A percentile compares a stretch with the other conserved stretches of the same genome.
Conservation (phyloP, 495 filamentous ascomycete genomes). For the Apiosordaria backusii region DNA sequence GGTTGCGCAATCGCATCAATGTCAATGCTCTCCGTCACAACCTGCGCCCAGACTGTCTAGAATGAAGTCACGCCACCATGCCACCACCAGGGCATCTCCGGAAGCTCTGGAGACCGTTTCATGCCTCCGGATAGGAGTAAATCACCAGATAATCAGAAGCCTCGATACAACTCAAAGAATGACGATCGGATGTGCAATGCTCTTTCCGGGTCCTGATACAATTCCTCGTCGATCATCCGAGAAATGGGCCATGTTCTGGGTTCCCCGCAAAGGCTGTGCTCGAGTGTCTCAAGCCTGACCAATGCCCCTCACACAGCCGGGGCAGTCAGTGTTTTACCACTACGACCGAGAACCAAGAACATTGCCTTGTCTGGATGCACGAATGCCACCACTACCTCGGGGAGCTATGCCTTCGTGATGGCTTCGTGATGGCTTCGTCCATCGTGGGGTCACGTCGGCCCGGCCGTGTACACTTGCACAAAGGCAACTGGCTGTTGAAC, state of each 20-base stretch:
- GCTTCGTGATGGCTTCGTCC: not conserved
- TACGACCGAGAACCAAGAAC: not conserved
- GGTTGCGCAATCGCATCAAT: not conserved
- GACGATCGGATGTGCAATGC: not conserved
- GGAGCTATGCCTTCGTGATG: not conserved
- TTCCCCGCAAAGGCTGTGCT: conserved; percentile 16
- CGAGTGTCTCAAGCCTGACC: conserved; percentile 19
- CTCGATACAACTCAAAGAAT: not conserved
- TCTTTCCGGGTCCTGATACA: not conserved
- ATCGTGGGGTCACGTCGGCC: not conserved
- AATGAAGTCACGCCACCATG: not conserved
- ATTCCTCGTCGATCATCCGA: not conserved
- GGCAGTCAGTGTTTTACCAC: not conserved
- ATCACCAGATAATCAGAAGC: not conserved
- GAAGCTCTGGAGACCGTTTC: not conserved
- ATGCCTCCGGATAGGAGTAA: not conserved
- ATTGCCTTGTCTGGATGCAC: conserved; percentile 7
- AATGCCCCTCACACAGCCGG: conserved; percentile 17
- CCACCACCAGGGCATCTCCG: not conserved
- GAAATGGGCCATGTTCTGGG: conserved; percentile 5
- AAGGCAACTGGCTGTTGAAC: not conserved
- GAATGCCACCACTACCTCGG: not conserved
- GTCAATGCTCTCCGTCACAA: not conserved
- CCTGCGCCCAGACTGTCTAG: not conserved
- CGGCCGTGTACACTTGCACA: not conserved